These are phyloP conservation scores for Tieghemostelium lacteum DNA, from an alignment of 78 protist genomes.

Conservation along the genomic window DNA sequence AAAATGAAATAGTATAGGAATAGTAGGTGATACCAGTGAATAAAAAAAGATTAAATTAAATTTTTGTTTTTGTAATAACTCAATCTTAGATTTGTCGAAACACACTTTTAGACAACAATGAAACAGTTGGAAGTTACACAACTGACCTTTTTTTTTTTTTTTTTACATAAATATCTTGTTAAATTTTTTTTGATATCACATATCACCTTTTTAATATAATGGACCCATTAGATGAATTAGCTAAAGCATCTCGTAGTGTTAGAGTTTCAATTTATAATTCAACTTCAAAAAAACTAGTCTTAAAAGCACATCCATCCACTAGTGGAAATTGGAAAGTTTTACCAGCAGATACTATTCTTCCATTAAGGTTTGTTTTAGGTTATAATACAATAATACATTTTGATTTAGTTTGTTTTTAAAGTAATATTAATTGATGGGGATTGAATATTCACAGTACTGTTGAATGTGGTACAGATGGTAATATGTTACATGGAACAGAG, in stretches of 20 bases:
- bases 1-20: background rate
- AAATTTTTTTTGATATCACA: background rate
- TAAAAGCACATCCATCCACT: conserved; percentile 55
- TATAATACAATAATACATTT: too few relatives aligned
- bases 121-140: too few relatives aligned
- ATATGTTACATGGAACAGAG: conserved; percentile 51
- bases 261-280: conserved; percentile 57
- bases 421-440: too few relatives aligned
- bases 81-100: too few relatives aligned
- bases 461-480: conserved; percentile 65
- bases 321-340: conserved; percentile 49
- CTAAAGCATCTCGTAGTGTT: conserved; percentile 50
- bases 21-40: too few relatives aligned
- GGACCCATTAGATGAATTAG: conserved; percentile 69
- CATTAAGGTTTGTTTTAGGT: conserved; percentile 42
- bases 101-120: too few relatives aligned
- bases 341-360: conserved; percentile 63
- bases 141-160: background rate
- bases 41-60: too few relatives aligned
- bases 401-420: too few relatives aligned
- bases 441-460: conserved; percentile 17
- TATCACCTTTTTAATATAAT: background rate
- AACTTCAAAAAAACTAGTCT: conserved; percentile 25
- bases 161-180: background rate
- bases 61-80: background rate